These are phyloP conservation scores for Sclerotinia glacialis DNA, from an alignment of 2,329 filamentous ascomycete species.

Conservation along the genomic window DNA sequence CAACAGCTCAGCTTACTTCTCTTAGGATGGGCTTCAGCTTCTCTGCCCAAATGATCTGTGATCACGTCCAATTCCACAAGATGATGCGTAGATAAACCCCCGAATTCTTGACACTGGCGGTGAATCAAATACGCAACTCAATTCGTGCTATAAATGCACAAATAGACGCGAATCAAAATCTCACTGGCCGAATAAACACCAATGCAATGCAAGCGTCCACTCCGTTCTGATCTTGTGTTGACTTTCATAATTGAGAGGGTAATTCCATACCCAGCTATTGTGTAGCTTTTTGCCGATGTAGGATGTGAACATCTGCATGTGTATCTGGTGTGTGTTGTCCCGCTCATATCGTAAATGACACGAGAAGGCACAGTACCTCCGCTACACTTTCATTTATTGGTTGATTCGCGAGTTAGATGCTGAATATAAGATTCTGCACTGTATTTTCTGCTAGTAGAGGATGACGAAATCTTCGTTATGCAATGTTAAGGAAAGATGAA, in stretches of 20 bases:
- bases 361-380: background rate
- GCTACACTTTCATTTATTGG: background rate
- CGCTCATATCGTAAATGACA: background rate
- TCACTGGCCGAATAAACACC: too few species aligned
- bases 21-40: too few species aligned
- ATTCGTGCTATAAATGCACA: too few species aligned
- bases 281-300: background rate
- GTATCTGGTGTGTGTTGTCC: background rate
- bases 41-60: too few species aligned
- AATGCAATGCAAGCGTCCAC: too few species aligned
- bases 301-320: background rate
- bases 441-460: background rate
- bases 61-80: too few species aligned
- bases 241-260: too few species aligned
- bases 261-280: background rate
- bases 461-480: background rate
- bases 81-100: too few species aligned
- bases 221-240: background rate
- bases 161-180: too few species aligned
- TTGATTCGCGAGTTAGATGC: background rate
- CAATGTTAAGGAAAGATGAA: background rate
- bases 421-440: background rate
- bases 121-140: too few species aligned
- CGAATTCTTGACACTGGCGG: too few species aligned
- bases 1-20: too few species aligned